Evolutionary conservation across 2,329 filamentous ascomycete species (phyloP).

Genomic region (Fusarium sp.): DNA sequence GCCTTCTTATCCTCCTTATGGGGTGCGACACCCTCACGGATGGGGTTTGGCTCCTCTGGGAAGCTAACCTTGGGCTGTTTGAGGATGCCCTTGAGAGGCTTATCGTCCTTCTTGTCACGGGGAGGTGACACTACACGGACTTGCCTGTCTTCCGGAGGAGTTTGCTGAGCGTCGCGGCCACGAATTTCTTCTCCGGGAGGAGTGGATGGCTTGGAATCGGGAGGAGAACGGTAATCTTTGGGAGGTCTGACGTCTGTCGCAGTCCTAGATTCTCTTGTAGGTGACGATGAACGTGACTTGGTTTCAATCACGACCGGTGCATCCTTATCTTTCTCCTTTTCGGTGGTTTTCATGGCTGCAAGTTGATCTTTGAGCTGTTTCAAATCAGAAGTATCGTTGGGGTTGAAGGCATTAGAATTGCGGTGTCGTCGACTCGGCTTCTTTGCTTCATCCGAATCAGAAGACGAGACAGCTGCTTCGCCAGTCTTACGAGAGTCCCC

Average conservation of each 20-base stretch:
- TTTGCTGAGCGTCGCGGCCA: conserved; percentile 58
- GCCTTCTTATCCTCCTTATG: conserved; percentile 85
- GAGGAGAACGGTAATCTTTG: conserved; percentile 33
- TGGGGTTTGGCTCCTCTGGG: conserved; percentile 85
- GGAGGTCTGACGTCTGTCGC: conserved; percentile 28
- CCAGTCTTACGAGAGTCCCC: conserved; percentile 57
- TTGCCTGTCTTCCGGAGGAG: conserved; percentile 61
- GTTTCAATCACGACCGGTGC: conserved; percentile 42
- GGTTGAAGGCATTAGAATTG: conserved; percentile 63
- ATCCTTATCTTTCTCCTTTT: conserved; percentile 47
- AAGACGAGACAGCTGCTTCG: conserved; percentile 54
- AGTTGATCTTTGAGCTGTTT: conserved; percentile 66
- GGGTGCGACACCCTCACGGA: conserved; percentile 93
- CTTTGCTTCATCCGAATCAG: conserved; percentile 61
- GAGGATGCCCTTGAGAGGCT: conserved; percentile 86
- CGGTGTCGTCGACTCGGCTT: conserved; percentile 57
- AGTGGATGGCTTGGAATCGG: conserved; percentile 33
- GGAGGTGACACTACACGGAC: conserved; percentile 83
- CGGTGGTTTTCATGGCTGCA: conserved; percentile 57
- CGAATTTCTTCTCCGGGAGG: conserved; percentile 54
- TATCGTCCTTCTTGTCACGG: conserved; percentile 72
- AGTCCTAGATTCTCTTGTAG: conserved; percentile 28
- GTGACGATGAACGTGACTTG: conserved; percentile 46
- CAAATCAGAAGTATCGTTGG: conserved; percentile 66
- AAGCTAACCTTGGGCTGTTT: conserved; percentile 87